These are phyloP conservation scores for Harringtonia aguacate DNA, from an alignment of 2,329 filamentous ascomycete genomes.

Conservation along the genomic window DNA sequence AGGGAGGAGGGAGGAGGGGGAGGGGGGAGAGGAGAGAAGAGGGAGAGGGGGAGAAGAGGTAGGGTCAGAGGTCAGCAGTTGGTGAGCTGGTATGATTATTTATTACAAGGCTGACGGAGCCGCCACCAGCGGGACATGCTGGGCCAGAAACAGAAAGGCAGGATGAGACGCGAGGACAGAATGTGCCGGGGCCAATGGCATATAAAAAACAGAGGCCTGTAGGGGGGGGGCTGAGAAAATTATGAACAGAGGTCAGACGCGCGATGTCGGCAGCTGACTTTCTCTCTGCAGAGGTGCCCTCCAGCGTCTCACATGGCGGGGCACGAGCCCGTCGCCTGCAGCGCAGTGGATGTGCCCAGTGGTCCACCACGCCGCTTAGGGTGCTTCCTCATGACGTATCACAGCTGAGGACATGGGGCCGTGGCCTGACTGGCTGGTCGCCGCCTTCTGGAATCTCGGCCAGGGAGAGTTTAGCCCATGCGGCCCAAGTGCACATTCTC, in stretches of 20 bases:
- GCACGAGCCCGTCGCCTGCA: neutral
- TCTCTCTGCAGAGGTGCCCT: neutral
- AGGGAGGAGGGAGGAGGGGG: neutral
- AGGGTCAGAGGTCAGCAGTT: too few relatives aligned
- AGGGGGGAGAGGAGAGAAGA: neutral
- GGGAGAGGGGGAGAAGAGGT: neutral
- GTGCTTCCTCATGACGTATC: too few relatives aligned
- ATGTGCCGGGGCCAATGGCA: neutral
- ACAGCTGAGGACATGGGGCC: too few relatives aligned
- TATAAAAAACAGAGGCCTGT: too few relatives aligned
- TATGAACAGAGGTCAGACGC: conserved; percentile 1
- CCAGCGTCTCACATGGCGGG: neutral
- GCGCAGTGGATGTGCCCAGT: neutral
- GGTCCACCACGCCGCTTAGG: too few relatives aligned
- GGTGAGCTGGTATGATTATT: too few relatives aligned
- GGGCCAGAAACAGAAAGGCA: neutral
- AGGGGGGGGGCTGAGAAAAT: too few relatives aligned
- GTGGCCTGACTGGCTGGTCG: neutral
- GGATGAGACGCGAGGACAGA: neutral
- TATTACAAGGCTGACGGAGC: too few relatives aligned
- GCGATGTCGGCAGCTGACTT: conserved; percentile 8
- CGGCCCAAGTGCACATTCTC: too few relatives aligned
- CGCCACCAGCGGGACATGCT: neutral
- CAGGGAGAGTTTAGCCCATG: neutral
- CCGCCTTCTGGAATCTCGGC: too few relatives aligned